Conservation (phyloP, 176 grass and related monocot species). For the Dactylis glomerata region DNA sequence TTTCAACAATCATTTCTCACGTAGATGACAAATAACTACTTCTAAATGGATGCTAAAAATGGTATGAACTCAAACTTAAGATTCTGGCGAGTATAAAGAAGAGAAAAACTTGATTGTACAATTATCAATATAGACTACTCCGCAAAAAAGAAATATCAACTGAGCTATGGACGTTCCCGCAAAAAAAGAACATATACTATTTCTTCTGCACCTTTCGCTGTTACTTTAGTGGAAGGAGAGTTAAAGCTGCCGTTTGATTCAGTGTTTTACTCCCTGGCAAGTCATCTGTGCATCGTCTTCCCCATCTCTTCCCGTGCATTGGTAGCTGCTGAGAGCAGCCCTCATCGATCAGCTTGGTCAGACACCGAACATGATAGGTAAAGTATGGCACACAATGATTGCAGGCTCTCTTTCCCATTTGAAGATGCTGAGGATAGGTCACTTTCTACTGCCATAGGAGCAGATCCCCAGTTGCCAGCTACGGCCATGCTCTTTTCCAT, state of each 20-base stretch:
- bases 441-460: slow-evolving; percentile 52
- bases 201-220: not conserved
- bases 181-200: not conserved
- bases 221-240: not conserved
- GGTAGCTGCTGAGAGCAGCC: not conserved
- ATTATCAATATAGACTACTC: not conserved
- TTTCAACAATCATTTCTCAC: not conserved
- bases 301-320: not conserved
- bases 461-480: slow-evolving; percentile 57
- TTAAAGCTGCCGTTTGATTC: slow-evolving; percentile 14
- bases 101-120: not conserved
- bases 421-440: slow-evolving; percentile 68
- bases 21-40: not conserved
- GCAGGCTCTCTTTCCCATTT: slow-evolving; percentile 57
- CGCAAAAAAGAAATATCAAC: not conserved
- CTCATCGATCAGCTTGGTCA: slow-evolving; percentile 24
- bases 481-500: slow-evolving; percentile 43
- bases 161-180: not conserved
- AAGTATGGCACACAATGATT: slow-evolving; percentile 61
- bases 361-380: slow-evolving; percentile 42
- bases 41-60: not conserved
- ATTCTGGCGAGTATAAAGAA: not conserved
- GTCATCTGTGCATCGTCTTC: not conserved
- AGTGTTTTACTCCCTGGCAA: not conserved
- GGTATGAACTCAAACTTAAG: not conserved